These are phyloP conservation scores for Eustoma russellianum DNA, from an alignment of 257 asterid species.

Conservation along the genomic window DNA sequence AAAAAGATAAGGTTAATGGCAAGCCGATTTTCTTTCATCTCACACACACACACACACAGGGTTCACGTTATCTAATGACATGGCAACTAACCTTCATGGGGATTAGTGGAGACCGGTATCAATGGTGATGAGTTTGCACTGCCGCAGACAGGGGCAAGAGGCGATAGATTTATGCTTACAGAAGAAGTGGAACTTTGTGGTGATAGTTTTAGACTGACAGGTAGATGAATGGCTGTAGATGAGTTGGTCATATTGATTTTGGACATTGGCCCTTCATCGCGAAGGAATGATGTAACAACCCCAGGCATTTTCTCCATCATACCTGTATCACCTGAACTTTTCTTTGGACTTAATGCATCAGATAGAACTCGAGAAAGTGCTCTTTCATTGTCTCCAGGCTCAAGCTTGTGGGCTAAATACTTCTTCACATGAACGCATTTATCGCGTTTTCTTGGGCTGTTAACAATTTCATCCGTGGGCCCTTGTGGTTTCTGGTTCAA, in stretches of 20 bases:
- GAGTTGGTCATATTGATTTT: conserved; percentile 9
- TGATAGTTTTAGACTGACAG: conserved; percentile 1
- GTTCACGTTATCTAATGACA: neutral
- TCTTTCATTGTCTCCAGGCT: conserved; percentile 85
- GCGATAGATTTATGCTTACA: conserved; percentile 11
- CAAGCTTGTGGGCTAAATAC: conserved; percentile 66
- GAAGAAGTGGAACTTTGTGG: conserved; percentile 9
- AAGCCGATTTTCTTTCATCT: neutral
- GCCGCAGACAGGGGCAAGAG: conserved; percentile 13
- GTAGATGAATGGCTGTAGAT: neutral
- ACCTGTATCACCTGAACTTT: conserved; percentile 27
- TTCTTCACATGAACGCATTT: conserved; percentile 84
- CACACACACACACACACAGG: neutral
- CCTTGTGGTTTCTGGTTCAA: conserved; percentile 16
- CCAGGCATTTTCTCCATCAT: conserved; percentile 66
- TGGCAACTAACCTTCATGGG: conserved; percentile 41
- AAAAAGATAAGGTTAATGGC: neutral
- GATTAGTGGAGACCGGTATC: conserved; percentile 35
- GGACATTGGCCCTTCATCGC: conserved; percentile 37
- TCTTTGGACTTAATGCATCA: conserved; percentile 76
- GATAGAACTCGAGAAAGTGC: conserved; percentile 87
- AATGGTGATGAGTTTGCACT: conserved; percentile 31
- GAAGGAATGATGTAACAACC: conserved; percentile 64
- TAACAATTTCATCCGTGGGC: conserved; percentile 7
- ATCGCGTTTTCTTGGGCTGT: conserved; percentile 51